A percentile compares a stretch with the other conserved stretches of the same genome.
phyloP scores from a whole-genome alignment of 2,329 filamentous ascomycete genomes.

The Colletotrichum destructivum region DNA sequence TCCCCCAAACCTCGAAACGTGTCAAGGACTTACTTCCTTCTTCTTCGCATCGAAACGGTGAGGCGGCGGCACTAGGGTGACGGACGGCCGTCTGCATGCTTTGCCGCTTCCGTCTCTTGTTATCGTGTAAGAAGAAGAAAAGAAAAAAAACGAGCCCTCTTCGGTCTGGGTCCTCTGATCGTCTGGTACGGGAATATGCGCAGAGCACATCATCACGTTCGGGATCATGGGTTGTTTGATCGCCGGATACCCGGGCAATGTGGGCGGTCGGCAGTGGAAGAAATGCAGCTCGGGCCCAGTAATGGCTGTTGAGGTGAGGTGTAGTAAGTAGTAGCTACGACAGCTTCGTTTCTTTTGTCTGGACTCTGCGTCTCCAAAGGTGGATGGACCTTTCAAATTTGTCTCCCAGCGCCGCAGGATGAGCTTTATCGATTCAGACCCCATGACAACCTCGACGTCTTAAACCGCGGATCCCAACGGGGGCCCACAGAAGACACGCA shows the following conservation, averaged over 20 bases:
- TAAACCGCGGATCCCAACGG: not conserved
- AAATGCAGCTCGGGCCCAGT: not conserved
- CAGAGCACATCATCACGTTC: conserved; percentile 14
- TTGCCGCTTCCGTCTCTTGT: not conserved
- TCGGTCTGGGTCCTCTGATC: conserved; percentile 5
- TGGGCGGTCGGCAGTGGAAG: not conserved
- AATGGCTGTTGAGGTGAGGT: not conserved
- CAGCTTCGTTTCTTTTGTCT: not conserved
- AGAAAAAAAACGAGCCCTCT: not conserved
- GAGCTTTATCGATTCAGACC: not conserved
- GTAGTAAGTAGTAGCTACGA: not conserved
- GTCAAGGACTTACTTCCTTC: not conserved
- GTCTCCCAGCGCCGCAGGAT: not conserved
- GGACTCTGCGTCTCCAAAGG: not conserved
- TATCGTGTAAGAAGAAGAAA: not conserved
- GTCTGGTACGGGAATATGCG: conserved; percentile 12
- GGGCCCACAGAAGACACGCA: not conserved
- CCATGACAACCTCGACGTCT: not conserved
- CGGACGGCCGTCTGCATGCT: conserved; percentile 20
- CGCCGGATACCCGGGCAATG: not conserved
- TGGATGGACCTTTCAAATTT: not conserved
- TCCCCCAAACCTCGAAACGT: not conserved
- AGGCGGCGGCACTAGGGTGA: not conserved
- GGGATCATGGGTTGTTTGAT: conserved; percentile 15
- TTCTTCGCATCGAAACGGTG: not conserved